Evolutionary conservation across 2,329 filamentous ascomycete genomes (phyloP).

Genomic region (Diaporthe eres): DNA sequence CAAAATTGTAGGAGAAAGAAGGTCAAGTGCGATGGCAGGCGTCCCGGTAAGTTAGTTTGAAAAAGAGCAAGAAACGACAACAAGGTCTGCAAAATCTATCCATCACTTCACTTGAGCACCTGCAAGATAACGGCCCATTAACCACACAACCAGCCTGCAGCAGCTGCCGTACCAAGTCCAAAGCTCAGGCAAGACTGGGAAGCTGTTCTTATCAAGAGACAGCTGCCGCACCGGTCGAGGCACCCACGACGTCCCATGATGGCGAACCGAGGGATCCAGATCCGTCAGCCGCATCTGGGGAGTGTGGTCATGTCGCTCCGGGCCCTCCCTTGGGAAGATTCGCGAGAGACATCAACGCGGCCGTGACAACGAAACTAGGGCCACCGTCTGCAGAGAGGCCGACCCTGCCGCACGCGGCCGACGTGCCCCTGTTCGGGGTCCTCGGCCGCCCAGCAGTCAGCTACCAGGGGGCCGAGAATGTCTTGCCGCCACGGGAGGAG

Average conservation of each 20-base stretch:
- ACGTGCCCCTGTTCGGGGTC: neutral
- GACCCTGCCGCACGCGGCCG: neutral
- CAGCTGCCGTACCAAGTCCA: neutral
- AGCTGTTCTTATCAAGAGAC: neutral
- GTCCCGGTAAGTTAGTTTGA: conserved; percentile 50
- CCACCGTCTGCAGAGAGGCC: conserved; percentile 1
- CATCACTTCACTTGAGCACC: conserved; percentile 49
- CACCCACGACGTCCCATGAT: neutral
- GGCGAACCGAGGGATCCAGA: neutral
- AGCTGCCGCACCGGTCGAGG: neutral
- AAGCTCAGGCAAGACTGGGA: neutral
- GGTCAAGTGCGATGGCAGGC: conserved; percentile 58
- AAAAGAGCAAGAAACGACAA: neutral
- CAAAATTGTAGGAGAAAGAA: conserved; percentile 58
- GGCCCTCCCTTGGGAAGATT: neutral
- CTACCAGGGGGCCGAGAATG: conserved; percentile 49
- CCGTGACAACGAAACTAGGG: conserved; percentile 11
- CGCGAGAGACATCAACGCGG: neutral
- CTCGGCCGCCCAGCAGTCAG: neutral
- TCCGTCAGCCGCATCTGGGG: conserved; percentile 39
- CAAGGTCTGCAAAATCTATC: conserved; percentile 5
- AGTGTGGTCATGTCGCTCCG: conserved; percentile 31
- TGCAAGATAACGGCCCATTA: conserved; percentile 49
- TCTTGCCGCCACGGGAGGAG: conserved; percentile 59
- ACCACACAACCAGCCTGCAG: conserved; percentile 5